Percentiles rank a stretch among this genome's conserved stretches.
phyloP scores from a whole-genome alignment of 768 basidiomycete species.

The Termitomyces sp. region DNA sequence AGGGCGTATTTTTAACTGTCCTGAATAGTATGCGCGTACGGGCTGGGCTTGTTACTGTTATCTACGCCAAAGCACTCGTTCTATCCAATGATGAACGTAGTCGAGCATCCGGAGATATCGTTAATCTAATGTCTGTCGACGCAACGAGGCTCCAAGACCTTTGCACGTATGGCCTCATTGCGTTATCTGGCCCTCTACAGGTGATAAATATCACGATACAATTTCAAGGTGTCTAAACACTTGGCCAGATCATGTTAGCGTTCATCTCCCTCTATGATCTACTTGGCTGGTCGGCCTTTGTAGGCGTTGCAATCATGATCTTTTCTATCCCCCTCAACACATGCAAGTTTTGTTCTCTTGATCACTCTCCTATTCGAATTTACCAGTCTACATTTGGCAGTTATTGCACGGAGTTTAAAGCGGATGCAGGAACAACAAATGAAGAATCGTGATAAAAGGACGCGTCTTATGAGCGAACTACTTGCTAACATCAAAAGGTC shows the following conservation, averaged over 20 bases:
- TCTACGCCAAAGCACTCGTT: slow-evolving; percentile 83
- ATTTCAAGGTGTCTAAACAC: not conserved
- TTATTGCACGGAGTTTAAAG: slow-evolving; percentile 67
- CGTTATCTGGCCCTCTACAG: slow-evolving; percentile 83
- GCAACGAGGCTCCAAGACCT: slow-evolving; percentile 75
- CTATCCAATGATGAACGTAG: slow-evolving; percentile 83
- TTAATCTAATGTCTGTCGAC: slow-evolving; percentile 91
- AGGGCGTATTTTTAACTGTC: not conserved
- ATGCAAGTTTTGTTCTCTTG: slow-evolving; percentile 22
- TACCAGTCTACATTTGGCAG: slow-evolving; percentile 16
- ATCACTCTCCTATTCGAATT: not conserved
- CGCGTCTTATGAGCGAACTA: slow-evolving; percentile 89
- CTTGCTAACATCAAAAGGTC: slow-evolving; percentile 86
- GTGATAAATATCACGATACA: slow-evolving; percentile 31
- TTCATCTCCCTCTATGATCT: slow-evolving; percentile 88
- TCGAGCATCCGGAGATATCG: slow-evolving; percentile 85
- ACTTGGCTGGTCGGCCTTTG: slow-evolving; percentile 88
- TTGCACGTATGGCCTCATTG: slow-evolving; percentile 79
- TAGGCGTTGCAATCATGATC: slow-evolving; percentile 88
- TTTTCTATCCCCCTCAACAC: slow-evolving; percentile 75
- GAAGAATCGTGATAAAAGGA: slow-evolving; percentile 86
- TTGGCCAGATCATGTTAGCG: slow-evolving; percentile 68
- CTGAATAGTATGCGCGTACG: slow-evolving; percentile 78
- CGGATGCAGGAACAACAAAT: slow-evolving; percentile 84
- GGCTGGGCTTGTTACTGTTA: slow-evolving; percentile 78